These are phyloP conservation scores for Lachancea lanzarotensis DNA, from an alignment of 805 yeast genomes.

Conservation along the genomic window DNA sequence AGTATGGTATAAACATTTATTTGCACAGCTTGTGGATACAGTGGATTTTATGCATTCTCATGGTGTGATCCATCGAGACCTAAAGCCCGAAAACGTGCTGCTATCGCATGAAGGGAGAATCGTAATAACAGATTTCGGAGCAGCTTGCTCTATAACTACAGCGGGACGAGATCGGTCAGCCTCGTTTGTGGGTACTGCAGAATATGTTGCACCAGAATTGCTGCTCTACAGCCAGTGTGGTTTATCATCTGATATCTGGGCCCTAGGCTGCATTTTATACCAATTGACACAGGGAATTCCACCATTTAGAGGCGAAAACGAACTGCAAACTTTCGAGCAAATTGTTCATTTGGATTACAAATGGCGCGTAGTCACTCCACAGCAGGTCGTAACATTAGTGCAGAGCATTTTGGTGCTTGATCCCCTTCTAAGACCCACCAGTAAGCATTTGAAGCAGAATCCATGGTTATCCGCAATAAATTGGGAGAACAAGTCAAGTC, in stretches of 20 bases:
- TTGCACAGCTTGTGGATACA: slow-evolving; percentile 84
- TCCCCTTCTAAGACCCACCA: slow-evolving; percentile 57
- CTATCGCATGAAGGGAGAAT: slow-evolving; percentile 79
- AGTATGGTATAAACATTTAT: slow-evolving; percentile 68
- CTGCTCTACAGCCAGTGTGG: slow-evolving; percentile 74
- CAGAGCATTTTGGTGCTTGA: slow-evolving; percentile 60
- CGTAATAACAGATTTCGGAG: slow-evolving; percentile 95
- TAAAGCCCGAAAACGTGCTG: slow-evolving; percentile 90
- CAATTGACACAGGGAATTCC: slow-evolving; percentile 81
- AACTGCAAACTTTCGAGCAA: slow-evolving; percentile 80
- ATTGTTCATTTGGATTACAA: slow-evolving; percentile 71
- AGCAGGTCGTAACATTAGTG: slow-evolving; percentile 58
- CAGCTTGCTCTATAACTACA: slow-evolving; percentile 54
- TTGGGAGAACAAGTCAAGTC: slow-evolving; percentile 56
- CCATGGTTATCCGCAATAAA: slow-evolving; percentile 63
- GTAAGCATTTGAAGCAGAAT: slow-evolving; percentile 55
- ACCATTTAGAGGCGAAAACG: slow-evolving; percentile 83
- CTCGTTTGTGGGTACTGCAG: slow-evolving; percentile 97
- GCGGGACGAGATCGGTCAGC: slow-evolving; percentile 39
- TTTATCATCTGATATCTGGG: slow-evolving; percentile 86
- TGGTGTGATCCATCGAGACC: slow-evolving; percentile 88
- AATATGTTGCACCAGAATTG: slow-evolving; percentile 90
- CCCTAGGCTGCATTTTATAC: slow-evolving; percentile 80
- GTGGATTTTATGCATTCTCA: slow-evolving; percentile 80
- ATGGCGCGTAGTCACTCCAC: slow-evolving; percentile 59